Conservation (phyloP, 1,284 basidiomycete species). For the Heterobasidion annosum region DNA sequence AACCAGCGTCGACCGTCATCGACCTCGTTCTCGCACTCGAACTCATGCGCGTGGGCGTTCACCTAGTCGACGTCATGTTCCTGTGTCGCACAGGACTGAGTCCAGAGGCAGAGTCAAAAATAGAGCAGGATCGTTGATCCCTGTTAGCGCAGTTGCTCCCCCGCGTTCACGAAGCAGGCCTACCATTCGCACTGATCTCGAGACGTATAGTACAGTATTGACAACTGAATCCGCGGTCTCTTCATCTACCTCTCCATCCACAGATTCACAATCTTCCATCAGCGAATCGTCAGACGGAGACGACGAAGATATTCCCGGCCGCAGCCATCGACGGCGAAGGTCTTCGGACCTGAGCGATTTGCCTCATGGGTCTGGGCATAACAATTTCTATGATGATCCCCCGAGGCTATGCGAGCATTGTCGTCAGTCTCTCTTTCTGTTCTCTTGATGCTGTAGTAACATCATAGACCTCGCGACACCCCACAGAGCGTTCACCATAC, state of each 20-base stretch:
- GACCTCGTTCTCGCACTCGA: neutral
- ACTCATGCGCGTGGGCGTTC: neutral
- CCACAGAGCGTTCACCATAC: conserved; percentile 8
- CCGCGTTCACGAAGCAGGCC: neutral
- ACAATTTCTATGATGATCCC: conserved; percentile 3
- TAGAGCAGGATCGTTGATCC: neutral
- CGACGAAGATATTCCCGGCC: neutral
- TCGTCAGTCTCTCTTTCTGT: conserved; percentile 4
- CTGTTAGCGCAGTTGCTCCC: neutral
- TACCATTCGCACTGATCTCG: conserved; percentile 3
- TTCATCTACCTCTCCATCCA: conserved; percentile 4
- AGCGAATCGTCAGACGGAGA: conserved; percentile 4
- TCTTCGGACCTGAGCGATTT: conserved; percentile 1
- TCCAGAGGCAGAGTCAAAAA: neutral
- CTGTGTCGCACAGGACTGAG: neutral
- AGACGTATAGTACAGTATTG: neutral
- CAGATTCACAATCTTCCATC: conserved; percentile 8
- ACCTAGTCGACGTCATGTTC: neutral
- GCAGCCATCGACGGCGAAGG: neutral
- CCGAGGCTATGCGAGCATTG: conserved; percentile 9
- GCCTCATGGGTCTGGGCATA: conserved; percentile 1
- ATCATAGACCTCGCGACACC: neutral
- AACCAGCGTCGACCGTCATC: conserved; percentile 1
- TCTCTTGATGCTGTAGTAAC: neutral
- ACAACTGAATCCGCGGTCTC: conserved; percentile 8